phyloP scores from a whole-genome alignment of 2,329 filamentous ascomycete genomes.

The Talaromyces sp. region DNA sequence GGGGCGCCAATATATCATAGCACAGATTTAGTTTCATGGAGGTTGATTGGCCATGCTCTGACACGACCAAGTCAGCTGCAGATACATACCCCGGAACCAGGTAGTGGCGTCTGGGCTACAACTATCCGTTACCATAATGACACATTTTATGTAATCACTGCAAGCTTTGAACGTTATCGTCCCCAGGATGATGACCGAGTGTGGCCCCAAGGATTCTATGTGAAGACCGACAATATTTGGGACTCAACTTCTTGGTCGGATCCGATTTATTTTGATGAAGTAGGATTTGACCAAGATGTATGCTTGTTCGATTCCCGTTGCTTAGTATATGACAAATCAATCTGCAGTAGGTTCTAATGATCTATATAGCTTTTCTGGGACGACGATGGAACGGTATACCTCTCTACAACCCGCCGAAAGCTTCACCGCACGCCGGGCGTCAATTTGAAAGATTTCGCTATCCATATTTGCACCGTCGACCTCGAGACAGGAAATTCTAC shows the following conservation, averaged over 20 bases:
- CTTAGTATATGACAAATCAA: not conserved
- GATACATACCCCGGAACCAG: conserved; percentile 37
- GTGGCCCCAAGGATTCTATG: conserved; percentile 9
- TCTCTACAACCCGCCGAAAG: conserved; percentile 23
- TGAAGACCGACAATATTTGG: conserved; percentile 10
- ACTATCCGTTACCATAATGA: conserved; percentile 40
- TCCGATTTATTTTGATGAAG: conserved; percentile 13
- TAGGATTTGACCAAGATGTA: conserved; percentile 47
- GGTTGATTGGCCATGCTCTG: conserved; percentile 25
- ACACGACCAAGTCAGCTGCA: conserved; percentile 24
- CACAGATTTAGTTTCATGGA: conserved; percentile 45
- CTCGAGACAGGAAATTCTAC: conserved; percentile 31
- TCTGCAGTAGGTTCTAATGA: not conserved
- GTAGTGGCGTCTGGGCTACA: conserved; percentile 41
- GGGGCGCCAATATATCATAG: conserved; percentile 46
- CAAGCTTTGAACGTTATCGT: conserved; percentile 17
- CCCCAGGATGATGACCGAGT: conserved; percentile 13
- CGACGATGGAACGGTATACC: conserved; percentile 48
- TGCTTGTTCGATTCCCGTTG: conserved; percentile 17
- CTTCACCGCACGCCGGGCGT: conserved; percentile 36
- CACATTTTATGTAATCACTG: conserved; percentile 42
- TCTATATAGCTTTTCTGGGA: conserved; percentile 26
- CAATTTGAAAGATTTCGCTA: conserved; percentile 50
- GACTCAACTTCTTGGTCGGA: conserved; percentile 14
- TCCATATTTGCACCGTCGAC: conserved; percentile 37